phyloP scores from a whole-genome alignment of 805 yeast genomes.

The Zygoascus flipseniorum region DNA sequence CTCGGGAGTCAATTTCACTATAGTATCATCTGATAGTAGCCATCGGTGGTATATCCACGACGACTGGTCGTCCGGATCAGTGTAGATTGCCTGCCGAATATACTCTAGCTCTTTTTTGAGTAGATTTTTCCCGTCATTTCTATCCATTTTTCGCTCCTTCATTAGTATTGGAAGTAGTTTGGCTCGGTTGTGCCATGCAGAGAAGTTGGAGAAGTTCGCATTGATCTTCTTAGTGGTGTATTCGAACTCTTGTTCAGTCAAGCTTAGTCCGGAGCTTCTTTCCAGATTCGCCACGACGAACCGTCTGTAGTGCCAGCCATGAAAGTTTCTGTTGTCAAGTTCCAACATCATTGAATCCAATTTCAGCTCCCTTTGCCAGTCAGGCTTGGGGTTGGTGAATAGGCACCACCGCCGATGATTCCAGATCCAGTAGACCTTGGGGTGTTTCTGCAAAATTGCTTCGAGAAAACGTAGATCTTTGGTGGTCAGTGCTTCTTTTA shows the following conservation, averaged over 20 bases:
- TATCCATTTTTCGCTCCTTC: neutral
- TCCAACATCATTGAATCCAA: slow-evolving; percentile 61
- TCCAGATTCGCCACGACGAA: slow-evolving; percentile 41
- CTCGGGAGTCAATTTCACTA: slow-evolving; percentile 22
- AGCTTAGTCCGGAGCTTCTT: slow-evolving; percentile 20
- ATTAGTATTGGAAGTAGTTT: slow-evolving; percentile 43
- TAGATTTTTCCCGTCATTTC: slow-evolving; percentile 25
- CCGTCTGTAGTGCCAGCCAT: slow-evolving; percentile 93
- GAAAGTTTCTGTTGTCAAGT: slow-evolving; percentile 77
- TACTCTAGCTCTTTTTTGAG: slow-evolving; percentile 53
- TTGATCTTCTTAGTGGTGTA: slow-evolving; percentile 76
- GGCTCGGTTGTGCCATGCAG: slow-evolving; percentile 92
- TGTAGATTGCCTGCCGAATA: slow-evolving; percentile 75
- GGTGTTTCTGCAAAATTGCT: slow-evolving; percentile 51
- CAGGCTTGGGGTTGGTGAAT: slow-evolving; percentile 39
- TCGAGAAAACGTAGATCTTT: slow-evolving; percentile 55
- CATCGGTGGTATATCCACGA: slow-evolving; percentile 86
- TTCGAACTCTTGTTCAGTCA: slow-evolving; percentile 49
- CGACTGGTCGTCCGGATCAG: slow-evolving; percentile 91
- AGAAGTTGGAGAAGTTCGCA: slow-evolving; percentile 79
- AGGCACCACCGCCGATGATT: slow-evolving; percentile 83
- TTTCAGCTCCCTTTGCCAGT: slow-evolving; percentile 65
- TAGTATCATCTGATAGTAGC: slow-evolving; percentile 41
- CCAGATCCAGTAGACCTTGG: slow-evolving; percentile 98
- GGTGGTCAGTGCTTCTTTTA: neutral